Conservation (phyloP, 2,329 filamentous ascomycete species). For the Teratosphaeria destructans region DNA sequence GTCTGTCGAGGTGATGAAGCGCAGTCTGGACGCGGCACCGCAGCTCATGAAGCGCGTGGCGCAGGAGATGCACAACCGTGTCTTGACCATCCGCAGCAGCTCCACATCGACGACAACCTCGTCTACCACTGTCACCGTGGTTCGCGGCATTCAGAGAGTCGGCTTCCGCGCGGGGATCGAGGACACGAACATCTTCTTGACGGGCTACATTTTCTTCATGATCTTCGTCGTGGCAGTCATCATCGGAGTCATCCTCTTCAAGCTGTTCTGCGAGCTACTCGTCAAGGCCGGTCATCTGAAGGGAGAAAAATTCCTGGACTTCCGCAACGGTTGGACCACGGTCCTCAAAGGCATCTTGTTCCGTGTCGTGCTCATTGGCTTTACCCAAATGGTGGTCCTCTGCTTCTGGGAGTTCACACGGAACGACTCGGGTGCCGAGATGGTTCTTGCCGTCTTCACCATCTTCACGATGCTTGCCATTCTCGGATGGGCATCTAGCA, state of each 20-base stretch:
- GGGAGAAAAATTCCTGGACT: constrained; percentile 77
- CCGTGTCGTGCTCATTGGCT: constrained; percentile 79
- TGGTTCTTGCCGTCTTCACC: constrained; percentile 82
- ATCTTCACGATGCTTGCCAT: constrained; percentile 69
- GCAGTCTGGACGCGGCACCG: constrained; percentile 38
- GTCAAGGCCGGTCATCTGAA: constrained; percentile 70
- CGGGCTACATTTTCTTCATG: constrained; percentile 79
- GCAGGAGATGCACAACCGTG: constrained; percentile 27
- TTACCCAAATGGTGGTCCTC: constrained; percentile 80
- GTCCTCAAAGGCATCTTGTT: constrained; percentile 90
- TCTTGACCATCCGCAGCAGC: constrained; percentile 30
- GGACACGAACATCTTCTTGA: constrained; percentile 85
- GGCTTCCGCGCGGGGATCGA: constrained; percentile 80
- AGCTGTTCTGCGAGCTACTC: constrained; percentile 66
- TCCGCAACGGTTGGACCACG: constrained; percentile 87
- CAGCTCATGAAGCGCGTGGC: constrained; percentile 46
- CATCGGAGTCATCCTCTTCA: constrained; percentile 65
- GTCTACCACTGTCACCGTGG: constrained; percentile 30
- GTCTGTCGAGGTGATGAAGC: constrained; percentile 75
- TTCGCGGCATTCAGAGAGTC: constrained; percentile 79
- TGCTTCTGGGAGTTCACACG: constrained; percentile 90
- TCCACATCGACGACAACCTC: constrained; percentile 23
- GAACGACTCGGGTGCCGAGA: constrained; percentile 72
- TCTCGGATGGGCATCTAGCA: constrained; percentile 75
- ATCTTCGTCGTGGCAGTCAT: constrained; percentile 69